phyloP scores from a whole-genome alignment of 495 filamentous ascomycete species.

The Neurospora sp. region DNA sequence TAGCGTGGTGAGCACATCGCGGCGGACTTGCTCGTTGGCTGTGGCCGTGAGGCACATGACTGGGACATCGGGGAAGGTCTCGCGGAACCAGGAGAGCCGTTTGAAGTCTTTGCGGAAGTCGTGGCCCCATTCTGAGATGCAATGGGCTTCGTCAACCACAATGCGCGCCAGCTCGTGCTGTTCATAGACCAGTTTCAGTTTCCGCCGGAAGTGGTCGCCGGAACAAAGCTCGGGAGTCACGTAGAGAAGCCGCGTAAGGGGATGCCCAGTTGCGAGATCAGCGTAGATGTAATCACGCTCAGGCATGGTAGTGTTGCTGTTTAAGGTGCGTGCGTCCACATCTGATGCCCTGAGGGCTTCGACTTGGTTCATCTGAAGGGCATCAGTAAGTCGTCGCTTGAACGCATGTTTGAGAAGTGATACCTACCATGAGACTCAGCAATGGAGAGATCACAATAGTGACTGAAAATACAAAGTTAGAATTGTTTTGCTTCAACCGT shows the following conservation, averaged over 20 bases:
- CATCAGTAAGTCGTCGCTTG: background rate
- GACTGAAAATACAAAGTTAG: no score
- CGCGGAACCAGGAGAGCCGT: conserved; percentile 77
- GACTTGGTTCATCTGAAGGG: conserved; percentile 73
- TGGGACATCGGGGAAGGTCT: conserved; percentile 68
- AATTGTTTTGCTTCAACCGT: no score
- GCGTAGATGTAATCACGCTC: conserved; percentile 60
- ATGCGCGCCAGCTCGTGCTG: conserved; percentile 78
- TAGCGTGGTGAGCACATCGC: conserved; percentile 69
- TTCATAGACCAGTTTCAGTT: conserved; percentile 59
- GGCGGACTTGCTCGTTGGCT: conserved; percentile 66
- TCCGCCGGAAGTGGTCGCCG: conserved; percentile 64
- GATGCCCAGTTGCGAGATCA: conserved; percentile 81
- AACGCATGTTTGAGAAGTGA: background rate
- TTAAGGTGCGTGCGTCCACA: conserved; percentile 74
- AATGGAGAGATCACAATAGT: conserved; percentile 88
- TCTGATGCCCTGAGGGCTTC: conserved; percentile 62
- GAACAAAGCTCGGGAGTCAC: conserved; percentile 87
- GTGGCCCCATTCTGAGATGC: conserved; percentile 96
- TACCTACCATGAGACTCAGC: conserved; percentile 74
- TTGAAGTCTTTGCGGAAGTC: conserved; percentile 93
- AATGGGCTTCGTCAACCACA: conserved; percentile 91
- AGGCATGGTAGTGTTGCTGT: conserved; percentile 57
- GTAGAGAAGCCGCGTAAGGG: conserved; percentile 73
- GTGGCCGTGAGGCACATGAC: conserved; percentile 89